Percentiles rank a stretch among this genome's conserved stretches.
Evolutionary conservation across 2,329 filamentous ascomycete genomes (phyloP).

Genomic region (Podosphaera fusca): DNA sequence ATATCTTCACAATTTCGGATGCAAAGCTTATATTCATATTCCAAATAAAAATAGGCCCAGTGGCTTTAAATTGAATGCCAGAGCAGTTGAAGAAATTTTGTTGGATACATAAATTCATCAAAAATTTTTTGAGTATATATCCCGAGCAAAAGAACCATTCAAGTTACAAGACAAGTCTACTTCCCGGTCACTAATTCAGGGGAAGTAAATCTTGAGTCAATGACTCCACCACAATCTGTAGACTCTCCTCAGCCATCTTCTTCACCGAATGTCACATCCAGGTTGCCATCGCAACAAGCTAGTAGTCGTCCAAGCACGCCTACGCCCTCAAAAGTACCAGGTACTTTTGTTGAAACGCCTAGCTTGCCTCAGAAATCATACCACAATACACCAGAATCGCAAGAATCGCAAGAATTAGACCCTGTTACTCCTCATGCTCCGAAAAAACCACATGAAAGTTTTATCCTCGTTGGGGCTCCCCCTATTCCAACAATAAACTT

Average conservation of each 20-base stretch:
- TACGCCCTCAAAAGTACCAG: neutral
- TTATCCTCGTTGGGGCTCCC: too few relatives aligned
- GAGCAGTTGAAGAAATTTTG: neutral
- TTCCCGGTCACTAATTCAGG: neutral
- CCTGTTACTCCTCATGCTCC: neutral
- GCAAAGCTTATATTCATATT: neutral
- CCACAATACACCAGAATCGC: too few relatives aligned
- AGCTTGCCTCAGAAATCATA: neutral
- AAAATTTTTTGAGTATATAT: neutral
- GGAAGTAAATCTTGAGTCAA: neutral
- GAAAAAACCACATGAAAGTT: neutral
- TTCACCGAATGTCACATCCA: too few relatives aligned
- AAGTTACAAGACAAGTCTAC: neutral
- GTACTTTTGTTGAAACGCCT: neutral
- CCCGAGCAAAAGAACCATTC: neutral
- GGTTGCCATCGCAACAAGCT: too few relatives aligned
- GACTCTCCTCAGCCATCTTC: too few relatives aligned
- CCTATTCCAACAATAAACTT: too few relatives aligned
- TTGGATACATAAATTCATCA: neutral
- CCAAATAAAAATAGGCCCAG: neutral
- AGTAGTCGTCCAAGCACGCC: neutral
- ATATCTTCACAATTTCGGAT: neutral
- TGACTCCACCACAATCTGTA: neutral
- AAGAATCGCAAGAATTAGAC: neutral
- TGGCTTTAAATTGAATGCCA: neutral